Evolutionary conservation across 331 rosid species (phyloP), one percentile per base, ranked within the genome.

Genomic region (Dryas integrifolia): DNA sequence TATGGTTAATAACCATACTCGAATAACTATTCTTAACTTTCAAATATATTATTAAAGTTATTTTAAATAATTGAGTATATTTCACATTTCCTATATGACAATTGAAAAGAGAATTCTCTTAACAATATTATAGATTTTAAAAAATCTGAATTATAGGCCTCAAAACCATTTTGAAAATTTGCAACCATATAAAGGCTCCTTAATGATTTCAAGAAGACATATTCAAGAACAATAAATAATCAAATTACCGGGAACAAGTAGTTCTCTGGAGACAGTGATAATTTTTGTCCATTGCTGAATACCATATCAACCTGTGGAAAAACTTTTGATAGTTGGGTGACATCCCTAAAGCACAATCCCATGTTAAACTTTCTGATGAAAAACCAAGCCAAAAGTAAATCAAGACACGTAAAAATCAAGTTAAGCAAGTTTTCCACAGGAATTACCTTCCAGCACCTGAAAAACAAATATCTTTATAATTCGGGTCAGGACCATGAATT

Each of bases 381-480:
- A n/a, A 26, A 38, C 6, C 13, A 56, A 53, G 58, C 12, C 30
- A 61, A 59, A 59, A 70, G 67, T 55, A 77, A 67, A 55, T 57
- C 63, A 59, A 73, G 55, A 43, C 52, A 21, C 30, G 49, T n/a
- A 48, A 57, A 63, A 47, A 41, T 39, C 55, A 66, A 56, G 26
- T n/a, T 39, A 71, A 9, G 10, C 30, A 4, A 6, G 11, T 60
- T 48, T 44, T 62, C 58, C 12, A 5, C 30, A 51, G 48, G 53
- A 72, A 67, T 75, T 81, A 85, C 86, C 88, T 81, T 69, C 84
- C 88, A 68, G 86, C 84, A 35, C 86, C 86, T 39, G 86, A 76
- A 62, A 85, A 85, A 64, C 88, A 85, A 60, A 85, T 76, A 79
- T 85, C 86, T 5, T 76, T 53, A 65, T 72, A 85, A 82, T 70